Evolutionary conservation across 2,329 filamentous ascomycete genomes (phyloP).

Genomic region (Corniculantispora saksenae): DNA sequence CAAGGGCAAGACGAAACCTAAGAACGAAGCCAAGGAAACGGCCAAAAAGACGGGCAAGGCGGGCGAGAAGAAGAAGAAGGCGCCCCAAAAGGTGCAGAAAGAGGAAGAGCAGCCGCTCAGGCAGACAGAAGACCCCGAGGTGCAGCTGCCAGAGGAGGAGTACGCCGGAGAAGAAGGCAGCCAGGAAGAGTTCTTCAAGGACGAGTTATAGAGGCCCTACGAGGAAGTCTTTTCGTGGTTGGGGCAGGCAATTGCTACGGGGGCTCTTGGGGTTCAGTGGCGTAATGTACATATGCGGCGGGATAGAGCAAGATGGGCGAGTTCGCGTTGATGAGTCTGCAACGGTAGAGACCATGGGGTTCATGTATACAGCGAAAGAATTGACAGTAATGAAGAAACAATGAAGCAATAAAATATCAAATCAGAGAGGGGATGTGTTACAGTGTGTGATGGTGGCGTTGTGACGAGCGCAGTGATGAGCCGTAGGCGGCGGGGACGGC

Average conservation of each 20-base stretch:
- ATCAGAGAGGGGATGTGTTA: too few species aligned
- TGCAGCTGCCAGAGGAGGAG: conserved; percentile 6
- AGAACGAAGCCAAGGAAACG: conserved; percentile 18
- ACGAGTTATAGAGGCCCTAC: conserved; percentile 46
- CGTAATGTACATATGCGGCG: too few species aligned
- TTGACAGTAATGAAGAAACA: too few species aligned
- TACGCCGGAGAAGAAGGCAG: conserved; percentile 40
- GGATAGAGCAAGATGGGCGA: too few species aligned
- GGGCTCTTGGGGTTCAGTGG: too few species aligned
- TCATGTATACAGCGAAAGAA: too few species aligned
- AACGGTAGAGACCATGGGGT: too few species aligned
- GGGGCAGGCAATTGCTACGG: not conserved
- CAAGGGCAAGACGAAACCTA: conserved; percentile 5
- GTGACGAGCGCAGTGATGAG: too few species aligned
- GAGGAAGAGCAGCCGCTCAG: conserved; percentile 30
- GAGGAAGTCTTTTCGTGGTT: not conserved
- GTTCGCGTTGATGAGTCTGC: too few species aligned
- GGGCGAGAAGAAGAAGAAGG: not conserved
- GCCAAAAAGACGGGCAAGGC: conserved; percentile 19
- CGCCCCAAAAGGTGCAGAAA: not conserved
- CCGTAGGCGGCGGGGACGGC: not conserved
- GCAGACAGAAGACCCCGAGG: conserved; percentile 12
- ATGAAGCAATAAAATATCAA: too few species aligned
- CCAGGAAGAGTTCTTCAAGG: conserved; percentile 53
- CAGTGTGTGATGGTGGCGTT: too few species aligned